Conservation (phyloP, 768 basidiomycete species). For the Amanita brunnescens region DNA sequence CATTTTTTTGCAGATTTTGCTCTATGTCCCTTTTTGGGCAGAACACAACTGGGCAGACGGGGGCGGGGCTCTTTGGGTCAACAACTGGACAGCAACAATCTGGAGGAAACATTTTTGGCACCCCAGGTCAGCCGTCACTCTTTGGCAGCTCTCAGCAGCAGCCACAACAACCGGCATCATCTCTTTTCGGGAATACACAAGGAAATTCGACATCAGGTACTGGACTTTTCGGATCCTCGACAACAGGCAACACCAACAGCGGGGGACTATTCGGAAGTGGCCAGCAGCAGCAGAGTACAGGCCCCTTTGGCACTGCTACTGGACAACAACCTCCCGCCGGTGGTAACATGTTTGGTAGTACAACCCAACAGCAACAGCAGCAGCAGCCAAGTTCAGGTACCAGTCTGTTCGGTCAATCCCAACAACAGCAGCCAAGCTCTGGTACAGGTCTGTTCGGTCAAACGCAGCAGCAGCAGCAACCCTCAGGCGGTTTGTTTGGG, state of each 20-base stretch:
- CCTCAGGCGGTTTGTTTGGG: constrained; percentile 19
- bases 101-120: constrained; percentile 18
- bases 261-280: constrained; percentile 21
- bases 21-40: neutral
- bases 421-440: constrained; percentile 12
- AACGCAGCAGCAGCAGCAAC: constrained; percentile 7
- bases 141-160: constrained; percentile 13
- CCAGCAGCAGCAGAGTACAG: constrained; percentile 11
- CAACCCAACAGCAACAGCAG: neutral
- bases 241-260: constrained; percentile 7
- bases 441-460: constrained; percentile 18
- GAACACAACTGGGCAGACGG: neutral
- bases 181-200: constrained; percentile 15
- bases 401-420: constrained; percentile 15
- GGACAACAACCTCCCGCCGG: constrained; percentile 15
- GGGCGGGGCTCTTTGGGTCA: constrained; percentile 6
- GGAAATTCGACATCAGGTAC: constrained; percentile 11
- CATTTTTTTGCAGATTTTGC: neutral
- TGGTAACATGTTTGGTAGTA: constrained; percentile 15
- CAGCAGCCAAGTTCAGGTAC: constrained; percentile 15
- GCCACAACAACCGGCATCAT: constrained; percentile 6
- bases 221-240: constrained; percentile 20
- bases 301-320: constrained; percentile 13
- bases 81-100: constrained; percentile 2
- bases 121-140: constrained; percentile 13